Conservation (phyloP, 1,284 basidiomycete genomes). For the Cerrena zonata region DNA sequence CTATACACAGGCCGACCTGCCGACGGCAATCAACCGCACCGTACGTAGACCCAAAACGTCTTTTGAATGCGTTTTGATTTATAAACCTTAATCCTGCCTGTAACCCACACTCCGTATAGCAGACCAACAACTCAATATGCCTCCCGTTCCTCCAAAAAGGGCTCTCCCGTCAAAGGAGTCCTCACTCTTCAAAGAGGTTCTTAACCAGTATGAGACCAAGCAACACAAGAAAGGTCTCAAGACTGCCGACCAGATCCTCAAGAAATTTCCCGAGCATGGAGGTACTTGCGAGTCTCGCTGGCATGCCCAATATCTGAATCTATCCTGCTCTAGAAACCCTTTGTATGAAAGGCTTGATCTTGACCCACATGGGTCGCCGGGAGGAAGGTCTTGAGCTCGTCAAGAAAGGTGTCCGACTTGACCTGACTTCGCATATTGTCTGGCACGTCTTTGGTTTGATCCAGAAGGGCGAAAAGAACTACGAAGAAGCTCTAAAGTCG, state of each 20-base stretch:
- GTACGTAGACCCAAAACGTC: too few relatives aligned
- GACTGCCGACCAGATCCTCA: constrained; percentile 89
- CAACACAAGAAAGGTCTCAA: constrained; percentile 89
- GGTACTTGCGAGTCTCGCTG: constrained; percentile 42
- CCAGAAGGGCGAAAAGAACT: constrained; percentile 87
- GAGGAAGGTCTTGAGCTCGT: constrained; percentile 84
- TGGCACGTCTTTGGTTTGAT: constrained; percentile 98
- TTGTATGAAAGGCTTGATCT: constrained; percentile 88
- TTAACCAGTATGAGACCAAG: constrained; percentile 87
- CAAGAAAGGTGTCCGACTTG: constrained; percentile 81
- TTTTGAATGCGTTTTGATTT: too few relatives aligned
- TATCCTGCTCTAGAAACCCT: constrained; percentile 64
- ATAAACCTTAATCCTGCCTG: too few relatives aligned
- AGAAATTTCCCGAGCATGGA: constrained; percentile 93
- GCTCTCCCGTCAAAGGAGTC: constrained; percentile 79
- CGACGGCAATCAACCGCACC: too few relatives aligned
- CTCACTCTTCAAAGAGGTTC: constrained; percentile 80
- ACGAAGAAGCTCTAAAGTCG: constrained; percentile 83
- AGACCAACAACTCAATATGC: constrained; percentile 18
- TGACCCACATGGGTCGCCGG: constrained; percentile 79
- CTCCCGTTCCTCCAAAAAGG: constrained; percentile 36
- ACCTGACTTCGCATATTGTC: constrained; percentile 90
- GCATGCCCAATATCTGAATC: constrained; percentile 10
- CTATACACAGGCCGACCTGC: too few relatives aligned
- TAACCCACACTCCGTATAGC: too few relatives aligned